These are phyloP conservation scores for Phylloporus sp. DNA, from an alignment of 768 basidiomycete species.

Conservation along the genomic window DNA sequence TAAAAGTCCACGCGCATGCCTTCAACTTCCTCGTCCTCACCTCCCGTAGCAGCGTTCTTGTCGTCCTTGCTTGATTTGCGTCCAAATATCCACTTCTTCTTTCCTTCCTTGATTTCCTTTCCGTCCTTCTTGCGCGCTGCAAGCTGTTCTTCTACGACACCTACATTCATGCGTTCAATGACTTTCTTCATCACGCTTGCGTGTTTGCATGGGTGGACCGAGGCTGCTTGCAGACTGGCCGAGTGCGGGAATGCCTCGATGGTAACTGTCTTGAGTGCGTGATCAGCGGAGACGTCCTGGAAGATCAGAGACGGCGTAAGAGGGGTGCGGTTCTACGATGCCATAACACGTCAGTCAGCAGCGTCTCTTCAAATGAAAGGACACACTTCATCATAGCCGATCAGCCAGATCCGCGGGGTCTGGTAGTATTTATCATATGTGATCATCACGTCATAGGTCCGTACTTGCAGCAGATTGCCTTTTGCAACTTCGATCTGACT, in stretches of 20 bases:
- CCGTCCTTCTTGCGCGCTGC: constrained; percentile 52
- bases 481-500: constrained; percentile 66
- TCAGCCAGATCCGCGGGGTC: constrained; percentile 95
- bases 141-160: constrained; percentile 78
- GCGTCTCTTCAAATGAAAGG: constrained; percentile 1
- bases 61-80: constrained; percentile 63
- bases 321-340: constrained; percentile 73
- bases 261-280: constrained; percentile 97
- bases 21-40: constrained; percentile 62
- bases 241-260: constrained; percentile 99
- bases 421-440: constrained; percentile 99
- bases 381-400: constrained; percentile 92
- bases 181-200: constrained; percentile 99
- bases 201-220: constrained; percentile 98
- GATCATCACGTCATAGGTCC: constrained; percentile 99
- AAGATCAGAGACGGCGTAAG: constrained; percentile 89
- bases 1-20: constrained; percentile 98
- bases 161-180: constrained; percentile 95
- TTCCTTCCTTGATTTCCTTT: constrained; percentile 49
- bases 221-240: constrained; percentile 77
- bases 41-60: constrained; percentile 28
- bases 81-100: constrained; percentile 85
- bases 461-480: constrained; percentile 86
- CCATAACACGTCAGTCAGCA: not conserved
- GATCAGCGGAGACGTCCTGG: constrained; percentile 95